These are phyloP conservation scores for Lagerstroemia speciosa DNA, from an alignment of 345 rosid species.

Conservation along the genomic window DNA sequence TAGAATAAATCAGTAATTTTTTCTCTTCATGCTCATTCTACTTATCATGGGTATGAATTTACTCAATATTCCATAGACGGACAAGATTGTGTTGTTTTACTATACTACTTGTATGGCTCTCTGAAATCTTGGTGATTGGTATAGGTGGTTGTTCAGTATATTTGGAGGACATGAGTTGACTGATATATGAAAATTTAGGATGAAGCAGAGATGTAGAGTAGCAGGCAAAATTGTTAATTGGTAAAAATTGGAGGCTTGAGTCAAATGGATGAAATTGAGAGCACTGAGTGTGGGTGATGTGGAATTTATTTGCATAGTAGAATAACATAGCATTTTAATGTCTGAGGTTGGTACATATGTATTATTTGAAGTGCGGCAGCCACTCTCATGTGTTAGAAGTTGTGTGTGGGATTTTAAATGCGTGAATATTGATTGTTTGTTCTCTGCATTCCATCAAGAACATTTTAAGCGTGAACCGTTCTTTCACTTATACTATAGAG, in stretches of 20 bases:
- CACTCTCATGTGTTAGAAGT: neutral
- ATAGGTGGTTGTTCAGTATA: neutral
- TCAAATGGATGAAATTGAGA: neutral
- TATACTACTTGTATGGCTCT: neutral
- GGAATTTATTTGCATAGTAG: neutral
- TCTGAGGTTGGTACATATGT: neutral
- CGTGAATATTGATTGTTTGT: neutral
- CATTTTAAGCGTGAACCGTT: neutral
- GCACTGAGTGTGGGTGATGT: neutral
- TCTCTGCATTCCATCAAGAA: neutral
- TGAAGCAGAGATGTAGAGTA: neutral
- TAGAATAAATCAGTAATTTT: slow-evolving; percentile 2
- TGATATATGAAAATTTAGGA: neutral
- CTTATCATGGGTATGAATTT: neutral
- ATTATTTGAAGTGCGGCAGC: neutral
- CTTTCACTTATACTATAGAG: neutral
- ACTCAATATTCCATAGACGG: neutral
- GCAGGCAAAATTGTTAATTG: neutral
- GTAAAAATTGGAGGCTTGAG: neutral
- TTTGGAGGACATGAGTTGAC: neutral
- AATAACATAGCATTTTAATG: neutral
- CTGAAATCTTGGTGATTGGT: neutral
- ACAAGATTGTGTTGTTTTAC: neutral
- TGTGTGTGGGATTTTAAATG: neutral
- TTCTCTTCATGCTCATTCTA: neutral